Percentiles rank a stretch among this genome's conserved stretches.
Evolutionary conservation across 2,329 filamentous ascomycete genomes (phyloP).

Genomic region (Aspergillus brasiliensis): DNA sequence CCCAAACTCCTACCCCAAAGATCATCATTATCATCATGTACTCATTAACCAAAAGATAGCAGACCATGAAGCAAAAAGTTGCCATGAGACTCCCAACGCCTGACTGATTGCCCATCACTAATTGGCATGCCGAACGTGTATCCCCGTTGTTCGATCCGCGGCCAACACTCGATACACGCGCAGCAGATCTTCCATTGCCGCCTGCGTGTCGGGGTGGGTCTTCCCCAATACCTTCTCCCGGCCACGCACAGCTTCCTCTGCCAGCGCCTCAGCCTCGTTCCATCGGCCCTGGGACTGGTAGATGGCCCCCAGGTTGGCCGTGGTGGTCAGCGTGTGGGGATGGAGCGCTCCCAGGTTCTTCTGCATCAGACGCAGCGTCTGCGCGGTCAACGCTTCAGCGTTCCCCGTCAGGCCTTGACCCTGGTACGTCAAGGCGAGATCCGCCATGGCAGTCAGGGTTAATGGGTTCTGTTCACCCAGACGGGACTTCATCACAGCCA

Average conservation of each 20-base stretch:
- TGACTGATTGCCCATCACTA: background rate
- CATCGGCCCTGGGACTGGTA: slow-evolving; percentile 15
- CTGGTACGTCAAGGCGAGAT: slow-evolving; percentile 13
- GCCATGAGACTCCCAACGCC: background rate
- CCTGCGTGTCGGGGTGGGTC: slow-evolving; percentile 6
- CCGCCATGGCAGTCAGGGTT: slow-evolving; percentile 13
- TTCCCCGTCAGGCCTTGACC: background rate
- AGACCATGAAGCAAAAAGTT: background rate
- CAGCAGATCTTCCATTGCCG: slow-evolving; percentile 11
- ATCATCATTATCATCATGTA: background rate
- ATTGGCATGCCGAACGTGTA: background rate
- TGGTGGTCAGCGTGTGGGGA: slow-evolving; percentile 10
- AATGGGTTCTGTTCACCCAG: slow-evolving; percentile 4
- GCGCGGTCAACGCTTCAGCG: slow-evolving; percentile 6
- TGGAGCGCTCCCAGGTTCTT: slow-evolving; percentile 3
- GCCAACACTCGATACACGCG: slow-evolving; percentile 9
- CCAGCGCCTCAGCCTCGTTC: slow-evolving; percentile 8
- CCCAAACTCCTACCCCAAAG: background rate
- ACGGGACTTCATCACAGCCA: slow-evolving; percentile 3
- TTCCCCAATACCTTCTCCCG: slow-evolving; percentile 9
- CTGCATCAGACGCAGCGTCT: slow-evolving; percentile 10
- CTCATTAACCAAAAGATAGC: background rate
- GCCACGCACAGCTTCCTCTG: slow-evolving; percentile 1
- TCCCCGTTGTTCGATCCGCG: background rate
- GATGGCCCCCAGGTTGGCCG: slow-evolving; percentile 9